Conservation (phyloP, 192 early-diverging fungal genomes). For the Thoreauomyces humboldtii region DNA sequence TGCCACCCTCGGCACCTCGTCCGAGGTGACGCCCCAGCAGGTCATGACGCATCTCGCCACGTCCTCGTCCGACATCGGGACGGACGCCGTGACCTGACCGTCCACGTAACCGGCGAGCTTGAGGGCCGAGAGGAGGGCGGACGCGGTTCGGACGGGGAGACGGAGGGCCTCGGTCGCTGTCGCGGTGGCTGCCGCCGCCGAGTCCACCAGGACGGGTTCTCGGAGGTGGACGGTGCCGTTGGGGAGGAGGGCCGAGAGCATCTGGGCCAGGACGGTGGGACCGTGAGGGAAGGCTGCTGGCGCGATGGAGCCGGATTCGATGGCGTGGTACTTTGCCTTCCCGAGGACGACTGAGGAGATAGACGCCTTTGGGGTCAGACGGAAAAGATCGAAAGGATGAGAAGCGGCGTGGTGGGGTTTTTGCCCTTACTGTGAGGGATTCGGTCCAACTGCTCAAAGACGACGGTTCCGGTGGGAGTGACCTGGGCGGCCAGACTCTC, state of each 20-base stretch:
- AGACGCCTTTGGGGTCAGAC: not conserved
- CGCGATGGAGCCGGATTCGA: conserved; percentile 53
- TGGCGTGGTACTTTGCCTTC: conserved; percentile 55
- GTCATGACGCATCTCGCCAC: conserved; percentile 45
- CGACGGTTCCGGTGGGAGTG: conserved; percentile 54
- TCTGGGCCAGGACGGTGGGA: conserved; percentile 52
- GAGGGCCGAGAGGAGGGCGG: conserved; percentile 65
- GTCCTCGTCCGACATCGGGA: conserved; percentile 41
- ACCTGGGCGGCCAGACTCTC: conserved; percentile 32
- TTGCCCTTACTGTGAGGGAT: conserved; percentile 46
- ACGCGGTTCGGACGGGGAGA: conserved; percentile 53
- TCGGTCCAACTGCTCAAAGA: conserved; percentile 86
- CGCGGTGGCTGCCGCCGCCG: conserved; percentile 33
- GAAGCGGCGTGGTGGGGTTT: too few relatives aligned
- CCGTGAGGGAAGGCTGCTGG: conserved; percentile 66
- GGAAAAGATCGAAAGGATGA: not conserved
- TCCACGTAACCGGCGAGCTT: conserved; percentile 87
- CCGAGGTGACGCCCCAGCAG: conserved; percentile 57
- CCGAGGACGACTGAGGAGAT: conserved; percentile 30
- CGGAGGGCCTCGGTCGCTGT: conserved; percentile 33
- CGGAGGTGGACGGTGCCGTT: conserved; percentile 62
- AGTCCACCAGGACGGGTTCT: conserved; percentile 65
- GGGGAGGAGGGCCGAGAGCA: conserved; percentile 65
- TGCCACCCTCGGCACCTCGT: conserved; percentile 34
- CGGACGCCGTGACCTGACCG: conserved; percentile 31